Evolutionary conservation across 331 rosid species (phyloP), one percentile per base, ranked within the genome.

Genomic region (Rosa hybrid): DNA sequence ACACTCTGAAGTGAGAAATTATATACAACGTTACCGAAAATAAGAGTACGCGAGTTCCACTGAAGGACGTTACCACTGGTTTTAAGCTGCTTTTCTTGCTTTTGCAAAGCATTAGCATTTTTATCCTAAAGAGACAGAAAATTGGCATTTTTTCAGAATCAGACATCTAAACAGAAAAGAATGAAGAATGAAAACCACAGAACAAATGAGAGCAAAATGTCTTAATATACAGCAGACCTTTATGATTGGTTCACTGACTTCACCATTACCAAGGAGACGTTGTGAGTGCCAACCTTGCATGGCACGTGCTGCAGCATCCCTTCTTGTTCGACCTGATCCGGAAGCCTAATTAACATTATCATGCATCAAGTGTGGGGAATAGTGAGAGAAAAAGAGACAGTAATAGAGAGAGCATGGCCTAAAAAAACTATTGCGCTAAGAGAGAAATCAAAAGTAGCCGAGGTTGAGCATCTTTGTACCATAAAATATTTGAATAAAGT

Each of bases 261-360:
- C 98, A 79, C 98, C 99, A 72, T 90, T 90, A 81, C 97, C 97
- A 69, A 92, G 93, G 84, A 96, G 90, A 75, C 97, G 97, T 54
- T 94, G 97, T 20, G 99, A 96, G 83, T 96, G 99, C 99, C 99
- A 93, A 82, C 99, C 98, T 78, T 92, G 98, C 99, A 96, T 96
- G 71, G 99, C 99, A 53, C 98, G 96, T 85, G 98, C 92, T 9
- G 99, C 99, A 78, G 99, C 98, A 86, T 92, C 94, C 83, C 99
- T 90, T 64, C 98, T 90, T 75, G 98, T 94, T 89, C 99, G 90
- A 70, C 98, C 99, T 39, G 97, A 85, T 62, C 91, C 94, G 54
- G 96, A 82, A 78, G 91, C 92, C 99, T 92, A 84, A 81, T 84
- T 57, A 77, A 84, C 68, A 54, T 50, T 72, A 77, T 68, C 80